Percentiles rank a stretch among this genome's conserved stretches.
Evolutionary conservation across 108 stramenopile genomes (phyloP).

Genomic region (Cyclostephanos tholiformis): DNA sequence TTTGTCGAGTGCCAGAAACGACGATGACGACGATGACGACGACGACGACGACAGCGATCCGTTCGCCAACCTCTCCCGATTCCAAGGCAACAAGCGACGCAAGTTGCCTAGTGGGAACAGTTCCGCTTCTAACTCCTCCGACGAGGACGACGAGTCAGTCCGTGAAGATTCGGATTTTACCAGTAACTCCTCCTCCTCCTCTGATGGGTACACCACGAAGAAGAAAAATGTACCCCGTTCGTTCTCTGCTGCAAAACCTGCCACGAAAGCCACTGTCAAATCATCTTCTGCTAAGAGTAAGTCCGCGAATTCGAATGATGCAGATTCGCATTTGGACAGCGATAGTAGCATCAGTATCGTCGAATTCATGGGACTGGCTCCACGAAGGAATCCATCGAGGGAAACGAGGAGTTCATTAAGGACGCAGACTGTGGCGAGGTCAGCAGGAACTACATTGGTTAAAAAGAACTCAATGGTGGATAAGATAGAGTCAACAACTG

Average conservation of each 20-base stretch:
- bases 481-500: not conserved
- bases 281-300: not conserved
- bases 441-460: not conserved
- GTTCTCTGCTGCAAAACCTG: not conserved
- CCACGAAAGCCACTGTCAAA: not conserved
- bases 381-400: not conserved
- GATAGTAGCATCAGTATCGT: not conserved
- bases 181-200: not conserved
- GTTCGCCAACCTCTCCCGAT: conserved; percentile 13
- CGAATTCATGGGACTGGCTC: not conserved
- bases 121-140: not conserved
- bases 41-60: conserved; percentile 8
- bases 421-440: not conserved
- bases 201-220: not conserved
- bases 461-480: too few relatives aligned
- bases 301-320: not conserved
- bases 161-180: conserved; percentile 1
- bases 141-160: not conserved
- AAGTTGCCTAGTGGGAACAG: not conserved
- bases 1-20: not conserved
- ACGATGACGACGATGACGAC: conserved; percentile 12
- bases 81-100: conserved; percentile 15
- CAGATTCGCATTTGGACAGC: not conserved
- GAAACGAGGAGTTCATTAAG: not conserved
- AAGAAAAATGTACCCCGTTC: not conserved